Percentiles rank a stretch among this genome's conserved stretches.
These are phyloP conservation scores for Amanita jacksonii DNA, from an alignment of 768 basidiomycete species.

Conservation along the genomic window DNA sequence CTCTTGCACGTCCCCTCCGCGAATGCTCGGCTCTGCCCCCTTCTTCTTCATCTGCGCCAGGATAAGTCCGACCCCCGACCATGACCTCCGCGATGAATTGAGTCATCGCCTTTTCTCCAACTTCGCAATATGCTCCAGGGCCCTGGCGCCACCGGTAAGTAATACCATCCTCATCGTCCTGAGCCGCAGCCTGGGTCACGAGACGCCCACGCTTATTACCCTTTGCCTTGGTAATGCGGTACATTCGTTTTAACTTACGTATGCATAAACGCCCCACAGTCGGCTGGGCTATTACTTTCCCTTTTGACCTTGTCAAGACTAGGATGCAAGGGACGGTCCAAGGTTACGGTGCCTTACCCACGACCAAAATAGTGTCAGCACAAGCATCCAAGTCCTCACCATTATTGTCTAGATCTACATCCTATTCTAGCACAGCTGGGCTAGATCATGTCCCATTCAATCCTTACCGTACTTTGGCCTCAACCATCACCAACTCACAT, in stretches of 20 bases:
- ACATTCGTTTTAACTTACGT: not conserved
- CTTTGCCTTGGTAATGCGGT: slow-evolving; percentile 30
- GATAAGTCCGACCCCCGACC: slow-evolving; percentile 31
- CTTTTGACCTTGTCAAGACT: slow-evolving; percentile 86
- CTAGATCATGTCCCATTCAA: no score
- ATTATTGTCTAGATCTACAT: not conserved
- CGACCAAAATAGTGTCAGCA: no score
- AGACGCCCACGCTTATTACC: slow-evolving; percentile 45
- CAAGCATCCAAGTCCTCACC: no score
- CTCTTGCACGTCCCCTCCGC: slow-evolving; percentile 13
- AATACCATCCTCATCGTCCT: slow-evolving; percentile 28
- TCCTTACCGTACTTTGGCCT: slow-evolving; percentile 49
- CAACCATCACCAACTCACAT: slow-evolving; percentile 53
- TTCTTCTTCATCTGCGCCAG: slow-evolving; percentile 26
- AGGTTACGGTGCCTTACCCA: not conserved
- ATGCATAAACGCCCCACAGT: slow-evolving; percentile 19
- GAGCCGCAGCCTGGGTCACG: slow-evolving; percentile 27
- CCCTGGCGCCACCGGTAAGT: slow-evolving; percentile 85
- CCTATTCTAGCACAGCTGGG: no score
- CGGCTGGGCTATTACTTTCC: slow-evolving; percentile 79
- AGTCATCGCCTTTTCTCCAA: slow-evolving; percentile 70
- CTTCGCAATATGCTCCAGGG: slow-evolving; percentile 65
- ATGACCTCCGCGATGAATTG: slow-evolving; percentile 77
- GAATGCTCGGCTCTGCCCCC: slow-evolving; percentile 19
- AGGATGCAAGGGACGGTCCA: slow-evolving; percentile 54